Conservation (phyloP, 169 alveolate species). For the Plasmodium sp. region DNA sequence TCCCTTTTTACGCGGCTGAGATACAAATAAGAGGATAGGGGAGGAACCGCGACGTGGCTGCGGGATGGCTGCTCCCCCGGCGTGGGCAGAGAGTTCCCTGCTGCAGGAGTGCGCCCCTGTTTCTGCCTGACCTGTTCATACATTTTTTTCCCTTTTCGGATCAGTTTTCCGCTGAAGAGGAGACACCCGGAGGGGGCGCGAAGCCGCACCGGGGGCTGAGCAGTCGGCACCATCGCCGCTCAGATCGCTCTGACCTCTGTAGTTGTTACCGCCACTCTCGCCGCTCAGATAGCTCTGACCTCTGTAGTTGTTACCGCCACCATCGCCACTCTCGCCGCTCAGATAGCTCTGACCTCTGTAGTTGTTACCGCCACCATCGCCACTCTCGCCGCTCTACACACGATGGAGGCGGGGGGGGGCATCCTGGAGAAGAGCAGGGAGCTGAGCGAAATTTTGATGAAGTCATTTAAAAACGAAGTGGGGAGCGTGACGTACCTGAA, state of each 20-base stretch:
- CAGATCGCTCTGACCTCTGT: too few relatives aligned
- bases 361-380: neutral
- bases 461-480: slow-evolving; percentile 20
- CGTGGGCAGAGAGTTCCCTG: neutral
- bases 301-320: too few relatives aligned
- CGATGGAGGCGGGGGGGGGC: neutral
- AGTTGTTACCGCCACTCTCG: too few relatives aligned
- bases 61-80: neutral
- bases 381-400: neutral
- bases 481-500: slow-evolving; percentile 40
- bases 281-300: neutral
- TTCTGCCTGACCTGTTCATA: neutral
- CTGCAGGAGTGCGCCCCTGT: neutral
- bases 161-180: neutral
- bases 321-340: neutral
- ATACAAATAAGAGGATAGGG: neutral
- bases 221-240: neutral
- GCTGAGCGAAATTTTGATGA: slow-evolving; percentile 25
- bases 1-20: neutral
- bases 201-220: neutral
- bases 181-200: neutral
- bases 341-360: too few relatives aligned
- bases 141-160: too few relatives aligned
- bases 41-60: neutral
- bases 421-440: slow-evolving; percentile 27